Evolutionary conservation across 169 alveolate species (phyloP), one percentile per base, ranked within the genome.

Genomic region (Ichthyophthirius multifiliis): DNA sequence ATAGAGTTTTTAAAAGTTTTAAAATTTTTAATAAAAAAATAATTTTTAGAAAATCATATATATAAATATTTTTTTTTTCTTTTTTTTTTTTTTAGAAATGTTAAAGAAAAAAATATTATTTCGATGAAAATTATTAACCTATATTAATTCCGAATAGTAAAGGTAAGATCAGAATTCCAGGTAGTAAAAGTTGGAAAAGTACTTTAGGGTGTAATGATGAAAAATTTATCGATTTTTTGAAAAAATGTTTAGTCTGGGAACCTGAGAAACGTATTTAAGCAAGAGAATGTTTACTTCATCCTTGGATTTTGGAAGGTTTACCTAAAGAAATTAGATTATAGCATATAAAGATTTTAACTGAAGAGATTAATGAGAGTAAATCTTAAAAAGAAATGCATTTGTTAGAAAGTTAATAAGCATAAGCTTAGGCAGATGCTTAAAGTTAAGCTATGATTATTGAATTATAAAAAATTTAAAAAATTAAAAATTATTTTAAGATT

Each of bases 221-320:
- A n/a, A 62, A 30, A 31, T 82, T 93, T 34, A 32, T 93, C 10
- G 90, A 87, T 45, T 87, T 90, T 45, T 20, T 89, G 5, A 43
- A 83, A 31, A 83, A 76, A 63, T 90, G 95, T 41, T 82, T 93
- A 10, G 90, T 73, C 13, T 93, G 95, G 94, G 92, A 90, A 20
- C 95, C 95, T 47, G 65, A 81, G 39, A 63, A 74, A 32, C 80
- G 96, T 74, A 20, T 90, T 47, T 84, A 90, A 10, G 94, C 96
- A 3, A 74, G 83, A 63, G 85, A 89, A 67, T 95, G 94, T 13
- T 84, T 93, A 43, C 67, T 78, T 43, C 96, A 93, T 48, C 78
- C 83, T 31, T 93, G 94, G 94, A 88, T 92, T 31, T 43, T 80
- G 27, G 89, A 84, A 34, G 94, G 95, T 2, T 87, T 90, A 31